A percentile compares a stretch with the other conserved stretches of the same genome.
Evolutionary conservation across 495 filamentous ascomycete species (phyloP).

Genomic region (Durotheca rogersii): DNA sequence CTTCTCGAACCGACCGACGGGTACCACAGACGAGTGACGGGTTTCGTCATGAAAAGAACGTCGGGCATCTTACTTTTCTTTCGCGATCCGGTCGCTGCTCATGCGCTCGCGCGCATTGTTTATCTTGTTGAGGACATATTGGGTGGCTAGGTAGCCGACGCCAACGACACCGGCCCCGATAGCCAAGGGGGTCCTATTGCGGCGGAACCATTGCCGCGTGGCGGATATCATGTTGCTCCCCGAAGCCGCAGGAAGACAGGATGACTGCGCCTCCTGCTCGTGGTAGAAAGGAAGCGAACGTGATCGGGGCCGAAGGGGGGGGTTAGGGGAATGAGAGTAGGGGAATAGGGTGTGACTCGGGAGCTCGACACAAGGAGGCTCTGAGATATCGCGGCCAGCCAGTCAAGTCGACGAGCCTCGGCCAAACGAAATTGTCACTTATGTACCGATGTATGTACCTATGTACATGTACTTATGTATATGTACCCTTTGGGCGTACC

Average conservation of each 20-base stretch:
- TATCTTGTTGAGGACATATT: conserved; percentile 89
- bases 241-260: conserved; percentile 11
- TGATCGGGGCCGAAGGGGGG: no score
- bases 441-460: background rate
- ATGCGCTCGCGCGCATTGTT: conserved; percentile 90
- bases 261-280: background rate
- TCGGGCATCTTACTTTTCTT: conserved; percentile 74
- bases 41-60: background rate
- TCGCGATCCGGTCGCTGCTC: conserved; percentile 90
- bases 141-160: conserved; percentile 85
- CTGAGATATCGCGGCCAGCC: background rate
- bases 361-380: background rate
- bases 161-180: conserved; percentile 84
- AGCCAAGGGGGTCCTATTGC: conserved; percentile 86
- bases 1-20: no score
- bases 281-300: background rate
- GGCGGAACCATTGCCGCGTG: conserved; percentile 82
- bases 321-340: no score
- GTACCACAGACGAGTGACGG: no score
- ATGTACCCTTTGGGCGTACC: no score
- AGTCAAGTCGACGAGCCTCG: background rate
- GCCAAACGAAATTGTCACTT: conserved; percentile 1
- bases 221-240: conserved; percentile 71
- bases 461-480: no score
- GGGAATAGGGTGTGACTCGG: background rate